Conservation (phyloP, 1,284 basidiomycete species). For the Cutaneotrichosporon mucoides region DNA sequence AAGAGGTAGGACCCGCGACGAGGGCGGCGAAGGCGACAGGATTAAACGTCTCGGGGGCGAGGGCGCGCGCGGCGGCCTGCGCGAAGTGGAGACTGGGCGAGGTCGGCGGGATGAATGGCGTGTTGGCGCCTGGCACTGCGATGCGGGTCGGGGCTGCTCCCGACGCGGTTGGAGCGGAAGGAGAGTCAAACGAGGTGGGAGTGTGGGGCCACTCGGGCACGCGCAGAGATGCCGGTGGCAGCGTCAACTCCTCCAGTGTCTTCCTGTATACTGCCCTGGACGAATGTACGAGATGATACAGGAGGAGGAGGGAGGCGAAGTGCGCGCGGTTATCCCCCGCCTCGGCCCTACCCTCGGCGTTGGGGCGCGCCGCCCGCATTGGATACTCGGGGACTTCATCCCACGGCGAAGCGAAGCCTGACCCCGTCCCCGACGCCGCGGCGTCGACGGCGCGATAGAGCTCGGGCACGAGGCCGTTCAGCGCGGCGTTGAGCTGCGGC, state of each 20-base stretch:
- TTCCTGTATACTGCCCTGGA: conserved; percentile 6
- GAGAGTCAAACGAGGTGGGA: background rate
- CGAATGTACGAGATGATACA: conserved; percentile 35
- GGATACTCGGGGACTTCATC: no score
- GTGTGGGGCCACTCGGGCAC: no score
- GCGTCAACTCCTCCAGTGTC: conserved; percentile 3
- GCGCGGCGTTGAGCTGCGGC: conserved; percentile 38
- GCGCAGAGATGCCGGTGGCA: background rate
- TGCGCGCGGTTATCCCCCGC: conserved; percentile 18
- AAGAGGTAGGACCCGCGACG: background rate
- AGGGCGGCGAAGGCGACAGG: conserved; percentile 29
- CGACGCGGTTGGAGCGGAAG: background rate
- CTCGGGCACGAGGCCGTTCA: conserved; percentile 42
- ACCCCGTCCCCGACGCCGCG: background rate
- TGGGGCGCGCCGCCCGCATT: no score
- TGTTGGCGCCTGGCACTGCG: background rate
- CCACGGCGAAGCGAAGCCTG: no score
- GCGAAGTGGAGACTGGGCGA: conserved; percentile 3
- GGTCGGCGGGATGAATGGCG: no score
- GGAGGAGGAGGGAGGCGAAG: conserved; percentile 31
- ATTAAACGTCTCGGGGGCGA: conserved; percentile 30
- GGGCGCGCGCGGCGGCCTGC: conserved; percentile 11
- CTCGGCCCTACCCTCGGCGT: no score
- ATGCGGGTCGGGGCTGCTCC: background rate
- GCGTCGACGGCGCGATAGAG: conserved; percentile 31